Base-by-base conservation (phyloP, 2,329 filamentous ascomycete species). In the Claviceps cyperi region DNA sequence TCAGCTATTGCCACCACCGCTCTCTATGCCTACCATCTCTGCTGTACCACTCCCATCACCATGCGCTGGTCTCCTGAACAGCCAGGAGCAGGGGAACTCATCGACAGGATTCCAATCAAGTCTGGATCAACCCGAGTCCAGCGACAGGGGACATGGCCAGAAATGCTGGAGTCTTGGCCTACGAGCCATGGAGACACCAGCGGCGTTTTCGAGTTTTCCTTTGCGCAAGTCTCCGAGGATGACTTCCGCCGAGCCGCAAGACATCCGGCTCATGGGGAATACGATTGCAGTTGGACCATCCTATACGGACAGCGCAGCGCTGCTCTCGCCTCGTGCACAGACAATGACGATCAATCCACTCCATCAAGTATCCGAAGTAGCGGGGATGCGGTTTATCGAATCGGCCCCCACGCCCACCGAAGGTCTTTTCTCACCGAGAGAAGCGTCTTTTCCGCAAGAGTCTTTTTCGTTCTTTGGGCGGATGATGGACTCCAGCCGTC, bases 311-410 rank as follows among this genome's bases (percentile, higher is more conserved):
- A 71, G 76, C 11, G 75, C 80, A 45, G 70, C 79, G 13, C 66
- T 86, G 9, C 75, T 87, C 72, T 88, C 84, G 2, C 85, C 86
- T 0, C 76, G 84, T 43, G 80, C 73, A 1, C 81, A 84, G 58
- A 78, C 81, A 15, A 89, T 89, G 71, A 87, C 82, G 2, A 78
- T 75, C 53, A 83, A 84, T 53, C 78, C 80, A 1, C 71, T 85
- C 47, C 77, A 78, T 50, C 68, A 72, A 36, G 53, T 57, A 21
- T 60, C 71, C 6, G 69, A 67, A 28, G 57, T 72, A 32, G 58
- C 68, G 1, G 74, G 72, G 11, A 69, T 79, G 69, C 70, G 69
- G 38, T 76, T 79, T 53, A 66, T 73, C 11, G 73, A 78, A 54
- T 65, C 69, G 4, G 72, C 74, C 3, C 71, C 75, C 8, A 75